Evolutionary conservation across 1,139 yeast genomes (phyloP).

Genomic region (Wickerhamiella infanticola): DNA sequence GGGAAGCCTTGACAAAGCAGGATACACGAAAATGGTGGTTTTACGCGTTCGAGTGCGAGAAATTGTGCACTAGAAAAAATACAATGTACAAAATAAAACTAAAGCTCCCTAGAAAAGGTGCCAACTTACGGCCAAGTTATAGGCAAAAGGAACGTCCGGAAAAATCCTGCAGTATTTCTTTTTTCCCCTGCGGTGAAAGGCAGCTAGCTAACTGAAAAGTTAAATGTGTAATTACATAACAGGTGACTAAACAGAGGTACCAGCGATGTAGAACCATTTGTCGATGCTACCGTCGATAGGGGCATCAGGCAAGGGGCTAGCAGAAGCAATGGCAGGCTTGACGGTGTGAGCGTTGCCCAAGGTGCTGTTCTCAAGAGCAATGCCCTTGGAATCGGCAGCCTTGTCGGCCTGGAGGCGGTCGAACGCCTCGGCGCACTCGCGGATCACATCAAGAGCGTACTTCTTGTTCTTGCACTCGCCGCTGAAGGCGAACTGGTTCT

Average conservation of each 20-base stretch:
- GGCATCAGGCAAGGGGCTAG: conserved; percentile 57
- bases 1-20: too few relatives aligned
- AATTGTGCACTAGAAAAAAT: too few relatives aligned
- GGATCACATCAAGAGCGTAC: conserved; percentile 54
- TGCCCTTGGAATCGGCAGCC: conserved; percentile 24
- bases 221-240: too few relatives aligned
- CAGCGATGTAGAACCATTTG: conserved; percentile 98
- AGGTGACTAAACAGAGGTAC: conserved; percentile 39
- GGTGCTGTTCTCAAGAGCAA: conserved; percentile 56
- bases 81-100: too few relatives aligned
- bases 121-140: too few relatives aligned
- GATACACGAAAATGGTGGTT: too few relatives aligned
- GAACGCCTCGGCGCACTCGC: conserved; percentile 76
- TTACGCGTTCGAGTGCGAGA: too few relatives aligned
- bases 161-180: too few relatives aligned
- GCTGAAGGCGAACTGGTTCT: conserved; percentile 69
- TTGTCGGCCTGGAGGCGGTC: conserved; percentile 44
- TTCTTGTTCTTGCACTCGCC: conserved; percentile 62
- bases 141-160: too few relatives aligned
- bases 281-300: conserved; percentile 94
- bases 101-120: too few relatives aligned
- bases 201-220: too few relatives aligned
- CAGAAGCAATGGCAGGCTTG: conserved; percentile 37
- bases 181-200: too few relatives aligned
- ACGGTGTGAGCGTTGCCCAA: conserved; percentile 35